These are phyloP conservation scores for Porphyrellus cyaneotinctus DNA, from an alignment of 768 basidiomycete species.

Conservation along the genomic window DNA sequence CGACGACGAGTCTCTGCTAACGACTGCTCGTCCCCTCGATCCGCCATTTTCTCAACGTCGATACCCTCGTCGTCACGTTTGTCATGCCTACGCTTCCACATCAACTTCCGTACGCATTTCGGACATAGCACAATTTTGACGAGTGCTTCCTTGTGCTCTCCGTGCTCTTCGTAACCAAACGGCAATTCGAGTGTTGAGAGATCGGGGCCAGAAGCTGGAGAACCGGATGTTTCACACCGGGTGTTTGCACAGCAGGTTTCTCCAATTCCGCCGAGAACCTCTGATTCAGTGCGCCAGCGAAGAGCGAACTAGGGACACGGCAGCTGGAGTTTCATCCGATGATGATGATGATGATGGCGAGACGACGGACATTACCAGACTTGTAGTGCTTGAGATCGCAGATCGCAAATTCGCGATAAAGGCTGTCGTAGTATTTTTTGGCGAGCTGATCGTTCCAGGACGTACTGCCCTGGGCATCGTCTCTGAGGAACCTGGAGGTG, in stretches of 20 bases:
- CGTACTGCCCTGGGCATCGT: constrained; percentile 30
- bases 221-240: constrained; percentile 72
- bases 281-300: constrained; percentile 90
- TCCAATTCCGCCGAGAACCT: constrained; percentile 82
- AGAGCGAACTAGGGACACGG: constrained; percentile 64
- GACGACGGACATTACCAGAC: constrained; percentile 67
- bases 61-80: constrained; percentile 33
- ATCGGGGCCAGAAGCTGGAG: constrained; percentile 23
- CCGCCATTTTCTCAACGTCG: background rate
- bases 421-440: constrained; percentile 78
- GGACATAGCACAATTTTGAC: constrained; percentile 89
- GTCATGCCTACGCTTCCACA: constrained; percentile 77
- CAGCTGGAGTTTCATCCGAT: background rate
- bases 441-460: constrained; percentile 86
- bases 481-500: constrained; percentile 65
- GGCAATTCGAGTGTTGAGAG: constrained; percentile 85
- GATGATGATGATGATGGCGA: background rate
- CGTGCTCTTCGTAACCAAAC: constrained; percentile 82
- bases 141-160: constrained; percentile 69
- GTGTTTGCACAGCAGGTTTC: constrained; percentile 88
- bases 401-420: constrained; percentile 90
- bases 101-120: constrained; percentile 76
- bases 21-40: background rate
- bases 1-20: background rate
- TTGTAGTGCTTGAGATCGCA: constrained; percentile 97